Conservation (phyloP, 352 stramenopile species). For the Phytophthora pluvialis region DNA sequence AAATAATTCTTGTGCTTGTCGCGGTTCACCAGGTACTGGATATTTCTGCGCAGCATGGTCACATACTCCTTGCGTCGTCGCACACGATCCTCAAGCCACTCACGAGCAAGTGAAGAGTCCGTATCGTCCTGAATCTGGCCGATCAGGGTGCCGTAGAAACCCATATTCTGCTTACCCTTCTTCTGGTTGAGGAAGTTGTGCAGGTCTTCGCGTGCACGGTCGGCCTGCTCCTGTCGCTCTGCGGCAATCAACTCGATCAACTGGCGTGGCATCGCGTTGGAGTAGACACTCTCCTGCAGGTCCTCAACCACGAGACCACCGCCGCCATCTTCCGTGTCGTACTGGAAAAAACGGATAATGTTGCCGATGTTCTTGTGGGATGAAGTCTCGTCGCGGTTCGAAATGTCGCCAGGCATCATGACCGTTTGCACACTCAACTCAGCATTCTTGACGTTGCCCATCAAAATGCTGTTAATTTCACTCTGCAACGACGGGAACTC, state of each 20-base stretch:
- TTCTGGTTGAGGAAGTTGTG: constrained; percentile 86
- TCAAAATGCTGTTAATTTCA: constrained; percentile 74
- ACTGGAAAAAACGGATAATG: constrained; percentile 91
- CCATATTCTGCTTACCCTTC: constrained; percentile 83
- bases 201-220: constrained; percentile 81
- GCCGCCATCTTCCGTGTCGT: constrained; percentile 82
- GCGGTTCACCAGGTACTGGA: constrained; percentile 86
- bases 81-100: constrained; percentile 84
- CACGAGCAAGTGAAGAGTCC: constrained; percentile 70
- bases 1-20: constrained; percentile 92
- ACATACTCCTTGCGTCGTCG: constrained; percentile 86
- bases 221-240: constrained; percentile 80
- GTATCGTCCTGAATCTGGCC: constrained; percentile 89
- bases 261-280: constrained; percentile 84
- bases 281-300: constrained; percentile 78
- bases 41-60: constrained; percentile 80
- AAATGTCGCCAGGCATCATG: constrained; percentile 85
- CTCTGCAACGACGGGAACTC: constrained; percentile 68
- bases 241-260: constrained; percentile 81
- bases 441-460: constrained; percentile 77
- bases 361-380: constrained; percentile 90
- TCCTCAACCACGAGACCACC: constrained; percentile 87
- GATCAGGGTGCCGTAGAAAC: constrained; percentile 89
- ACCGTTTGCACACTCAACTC: constrained; percentile 88
- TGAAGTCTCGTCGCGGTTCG: constrained; percentile 70